phyloP scores from a whole-genome alignment of 2,329 filamentous ascomycete species.

The Epichloe sibirici region DNA sequence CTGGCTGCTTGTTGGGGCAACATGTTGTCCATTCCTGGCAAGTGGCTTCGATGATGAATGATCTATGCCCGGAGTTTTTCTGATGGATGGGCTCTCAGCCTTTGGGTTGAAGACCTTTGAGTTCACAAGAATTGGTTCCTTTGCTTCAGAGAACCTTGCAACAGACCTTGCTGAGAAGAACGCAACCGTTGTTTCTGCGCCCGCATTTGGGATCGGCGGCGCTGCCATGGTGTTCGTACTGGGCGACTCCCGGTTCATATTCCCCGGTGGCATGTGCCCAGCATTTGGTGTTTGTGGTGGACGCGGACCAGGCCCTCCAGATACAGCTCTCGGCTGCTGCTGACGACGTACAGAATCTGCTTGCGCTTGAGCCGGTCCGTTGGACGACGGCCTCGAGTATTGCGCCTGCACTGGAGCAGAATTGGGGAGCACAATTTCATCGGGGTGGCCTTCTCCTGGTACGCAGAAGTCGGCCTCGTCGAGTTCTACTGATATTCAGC shows the following conservation, averaged over 20 bases:
- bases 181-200: conserved; percentile 1
- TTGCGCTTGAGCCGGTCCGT: conserved; percentile 11
- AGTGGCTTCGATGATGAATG: conserved; percentile 67
- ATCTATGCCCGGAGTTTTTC: conserved; percentile 79
- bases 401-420: conserved; percentile 12
- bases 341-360: conserved; percentile 6
- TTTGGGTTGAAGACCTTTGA: conserved; percentile 56
- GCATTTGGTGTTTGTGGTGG: conserved; percentile 24
- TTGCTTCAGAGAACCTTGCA: conserved; percentile 24
- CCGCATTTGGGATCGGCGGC: conserved; percentile 32
- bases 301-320: conserved; percentile 10
- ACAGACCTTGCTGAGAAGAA: conserved; percentile 8
- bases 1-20: conserved; percentile 28
- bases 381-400: conserved; percentile 10
- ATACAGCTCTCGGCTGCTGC: conserved; percentile 8
- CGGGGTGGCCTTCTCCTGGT: conserved; percentile 56
- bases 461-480: conserved; percentile 68
- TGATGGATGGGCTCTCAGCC: conserved; percentile 70
- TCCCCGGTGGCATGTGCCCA: conserved; percentile 11
- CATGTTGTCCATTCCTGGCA: conserved; percentile 41
- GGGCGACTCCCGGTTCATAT: conserved; percentile 12
- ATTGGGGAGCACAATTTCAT: conserved; percentile 54
- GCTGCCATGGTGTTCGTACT: conserved; percentile 19
- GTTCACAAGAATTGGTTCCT: conserved; percentile 9
- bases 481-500: conserved; percentile 43